Evolutionary conservation across 1,139 yeast species (phyloP).

Genomic region (Saccharomyces hybrid): DNA sequence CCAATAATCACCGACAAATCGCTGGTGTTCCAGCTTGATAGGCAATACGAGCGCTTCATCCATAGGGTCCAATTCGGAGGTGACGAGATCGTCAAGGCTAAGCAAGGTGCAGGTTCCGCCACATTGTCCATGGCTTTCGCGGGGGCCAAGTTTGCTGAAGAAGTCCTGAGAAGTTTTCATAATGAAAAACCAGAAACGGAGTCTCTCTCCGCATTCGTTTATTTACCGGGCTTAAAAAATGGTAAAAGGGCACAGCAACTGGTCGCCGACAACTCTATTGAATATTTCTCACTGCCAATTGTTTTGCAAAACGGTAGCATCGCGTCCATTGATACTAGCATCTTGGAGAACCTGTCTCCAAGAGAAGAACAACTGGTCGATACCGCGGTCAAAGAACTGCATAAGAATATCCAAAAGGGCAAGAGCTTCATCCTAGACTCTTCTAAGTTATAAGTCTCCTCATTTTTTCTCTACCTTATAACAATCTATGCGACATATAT

Average conservation of each 20-base stretch:
- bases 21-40: constrained; percentile 18
- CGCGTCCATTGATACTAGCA: constrained; percentile 39
- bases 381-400: constrained; percentile 49
- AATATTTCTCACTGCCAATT: constrained; percentile 60
- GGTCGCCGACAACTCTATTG: constrained; percentile 31
- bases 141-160: constrained; percentile 54
- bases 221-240: constrained; percentile 46
- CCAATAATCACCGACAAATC: constrained; percentile 38
- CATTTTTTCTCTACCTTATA: background rate
- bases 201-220: constrained; percentile 41
- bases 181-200: constrained; percentile 7
- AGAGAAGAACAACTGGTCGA: constrained; percentile 43
- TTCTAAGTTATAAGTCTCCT: constrained; percentile 14
- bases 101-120: constrained; percentile 71
- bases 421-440: constrained; percentile 41
- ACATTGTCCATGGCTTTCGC: constrained; percentile 75
- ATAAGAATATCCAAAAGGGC: constrained; percentile 55
- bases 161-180: constrained; percentile 23
- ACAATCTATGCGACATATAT: too few relatives aligned
- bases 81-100: constrained; percentile 73
- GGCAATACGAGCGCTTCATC: constrained; percentile 41
- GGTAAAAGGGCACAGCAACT: constrained; percentile 41
- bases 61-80: constrained; percentile 70
- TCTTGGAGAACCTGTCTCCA: constrained; percentile 37
- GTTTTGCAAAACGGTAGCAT: constrained; percentile 44